These are phyloP conservation scores for Penicillium mononematosum DNA, from an alignment of 495 filamentous ascomycete species.

Conservation along the genomic window DNA sequence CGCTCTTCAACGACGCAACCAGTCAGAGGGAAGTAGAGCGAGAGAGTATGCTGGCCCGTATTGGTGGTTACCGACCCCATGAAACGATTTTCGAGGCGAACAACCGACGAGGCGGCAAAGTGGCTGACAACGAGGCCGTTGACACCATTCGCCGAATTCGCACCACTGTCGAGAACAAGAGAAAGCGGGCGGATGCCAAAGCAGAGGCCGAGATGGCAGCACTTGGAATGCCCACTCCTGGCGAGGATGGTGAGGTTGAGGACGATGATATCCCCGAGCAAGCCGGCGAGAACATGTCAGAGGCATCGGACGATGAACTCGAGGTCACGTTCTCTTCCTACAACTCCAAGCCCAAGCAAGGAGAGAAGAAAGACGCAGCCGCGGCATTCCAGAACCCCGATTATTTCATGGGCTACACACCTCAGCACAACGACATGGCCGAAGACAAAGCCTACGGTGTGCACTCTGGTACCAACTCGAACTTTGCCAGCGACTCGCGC, in stretches of 20 bases:
- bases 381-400: constrained; percentile 76
- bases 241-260: constrained; percentile 37
- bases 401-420: constrained; percentile 93
- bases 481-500: constrained; percentile 81
- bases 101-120: constrained; percentile 60
- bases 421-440: constrained; percentile 67
- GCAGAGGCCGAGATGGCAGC: constrained; percentile 29
- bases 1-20: constrained; percentile 69
- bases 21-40: constrained; percentile 66
- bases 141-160: constrained; percentile 74
- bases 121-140: constrained; percentile 59
- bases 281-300: constrained; percentile 58
- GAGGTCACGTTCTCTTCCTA: constrained; percentile 77
- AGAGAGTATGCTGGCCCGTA: constrained; percentile 77
- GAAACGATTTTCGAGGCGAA: constrained; percentile 96
- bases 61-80: constrained; percentile 80
- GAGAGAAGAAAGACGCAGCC: constrained; percentile 32
- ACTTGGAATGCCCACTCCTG: constrained; percentile 25
- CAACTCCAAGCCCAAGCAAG: constrained; percentile 28
- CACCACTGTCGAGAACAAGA: constrained; percentile 51
- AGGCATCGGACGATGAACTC: constrained; percentile 71
- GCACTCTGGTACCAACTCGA: constrained; percentile 69
- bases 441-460: constrained; percentile 93
- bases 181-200: constrained; percentile 34
- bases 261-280: constrained; percentile 39